phyloP scores from a whole-genome alignment of 176 grass and related monocot genomes.

The Phragmites australis region DNA sequence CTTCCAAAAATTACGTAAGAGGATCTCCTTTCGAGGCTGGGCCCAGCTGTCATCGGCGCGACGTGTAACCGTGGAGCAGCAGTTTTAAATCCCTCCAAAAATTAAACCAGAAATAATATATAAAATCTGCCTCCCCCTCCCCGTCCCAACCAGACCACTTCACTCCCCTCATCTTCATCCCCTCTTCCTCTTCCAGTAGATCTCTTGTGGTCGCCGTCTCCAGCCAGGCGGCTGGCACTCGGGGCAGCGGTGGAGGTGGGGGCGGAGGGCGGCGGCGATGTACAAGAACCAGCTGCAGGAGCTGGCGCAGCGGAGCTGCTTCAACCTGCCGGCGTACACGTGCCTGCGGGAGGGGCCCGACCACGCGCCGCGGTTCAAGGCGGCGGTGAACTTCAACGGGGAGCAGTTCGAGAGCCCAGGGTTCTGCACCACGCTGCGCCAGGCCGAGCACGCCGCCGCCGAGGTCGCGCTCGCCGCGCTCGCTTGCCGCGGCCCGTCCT shows the following conservation, averaged over 20 bases:
- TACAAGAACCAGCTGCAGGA: slow-evolving; percentile 99
- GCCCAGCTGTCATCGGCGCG: too few species aligned
- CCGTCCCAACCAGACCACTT: not conserved
- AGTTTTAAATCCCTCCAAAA: too few species aligned
- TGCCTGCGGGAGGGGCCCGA: slow-evolving; percentile 94
- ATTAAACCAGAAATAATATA: too few species aligned
- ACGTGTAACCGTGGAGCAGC: too few species aligned
- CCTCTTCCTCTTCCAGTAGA: slow-evolving; percentile 27
- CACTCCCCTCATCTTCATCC: not conserved
- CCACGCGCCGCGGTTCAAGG: slow-evolving; percentile 98
- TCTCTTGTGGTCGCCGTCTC: slow-evolving; percentile 38
- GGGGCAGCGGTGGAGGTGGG: not conserved
- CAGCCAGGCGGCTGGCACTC: slow-evolving; percentile 42
- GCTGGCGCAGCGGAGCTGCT: slow-evolving; percentile 99
- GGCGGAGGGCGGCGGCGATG: slow-evolving; percentile 46
- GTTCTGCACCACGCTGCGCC: slow-evolving; percentile 91
- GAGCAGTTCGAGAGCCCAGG: slow-evolving; percentile 91
- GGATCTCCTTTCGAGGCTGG: too few species aligned
- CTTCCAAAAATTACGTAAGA: too few species aligned
- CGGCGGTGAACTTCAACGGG: slow-evolving; percentile 84
- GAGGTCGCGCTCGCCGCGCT: slow-evolving; percentile 91
- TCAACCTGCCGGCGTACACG: slow-evolving; percentile 97
- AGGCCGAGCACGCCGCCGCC: slow-evolving; percentile 96
- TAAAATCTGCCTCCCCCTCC: too few species aligned
- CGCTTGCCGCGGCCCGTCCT: slow-evolving; percentile 74